A percentile compares a stretch with the other conserved stretches of the same genome.
Conservation (phyloP, 306 rosid species). For the Malus fusca region DNA sequence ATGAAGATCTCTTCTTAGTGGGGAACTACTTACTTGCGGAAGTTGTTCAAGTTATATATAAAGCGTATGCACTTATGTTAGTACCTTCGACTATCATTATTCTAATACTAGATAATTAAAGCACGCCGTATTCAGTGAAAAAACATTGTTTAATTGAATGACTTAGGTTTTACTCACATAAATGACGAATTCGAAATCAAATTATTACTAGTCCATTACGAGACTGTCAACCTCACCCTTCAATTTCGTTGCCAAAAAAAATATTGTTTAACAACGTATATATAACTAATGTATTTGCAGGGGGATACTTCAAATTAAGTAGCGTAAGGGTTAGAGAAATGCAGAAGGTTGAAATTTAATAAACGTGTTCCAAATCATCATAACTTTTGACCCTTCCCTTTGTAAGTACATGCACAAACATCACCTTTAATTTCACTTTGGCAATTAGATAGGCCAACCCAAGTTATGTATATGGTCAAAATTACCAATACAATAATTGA, state of each 20-base stretch:
- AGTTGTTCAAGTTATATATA: background rate
- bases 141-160: background rate
- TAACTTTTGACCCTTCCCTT: no score
- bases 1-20: slow-evolving; percentile 10
- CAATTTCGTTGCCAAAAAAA: no score
- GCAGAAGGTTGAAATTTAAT: background rate
- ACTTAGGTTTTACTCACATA: no score
- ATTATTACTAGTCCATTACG: no score
- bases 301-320: background rate
- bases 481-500: background rate
- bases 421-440: background rate
- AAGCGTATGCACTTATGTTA: background rate
- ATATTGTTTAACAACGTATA: background rate
- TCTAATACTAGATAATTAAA: no score
- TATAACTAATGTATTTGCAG: background rate
- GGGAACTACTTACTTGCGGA: background rate
- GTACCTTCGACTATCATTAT: background rate
- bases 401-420: background rate
- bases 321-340: background rate
- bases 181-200: no score
- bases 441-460: background rate
- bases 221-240: no score
- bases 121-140: no score
- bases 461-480: background rate
- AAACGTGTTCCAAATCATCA: no score